Base-by-base conservation (phyloP, 1,284 basidiomycete species). In the Polyporus tsugae region DNA sequence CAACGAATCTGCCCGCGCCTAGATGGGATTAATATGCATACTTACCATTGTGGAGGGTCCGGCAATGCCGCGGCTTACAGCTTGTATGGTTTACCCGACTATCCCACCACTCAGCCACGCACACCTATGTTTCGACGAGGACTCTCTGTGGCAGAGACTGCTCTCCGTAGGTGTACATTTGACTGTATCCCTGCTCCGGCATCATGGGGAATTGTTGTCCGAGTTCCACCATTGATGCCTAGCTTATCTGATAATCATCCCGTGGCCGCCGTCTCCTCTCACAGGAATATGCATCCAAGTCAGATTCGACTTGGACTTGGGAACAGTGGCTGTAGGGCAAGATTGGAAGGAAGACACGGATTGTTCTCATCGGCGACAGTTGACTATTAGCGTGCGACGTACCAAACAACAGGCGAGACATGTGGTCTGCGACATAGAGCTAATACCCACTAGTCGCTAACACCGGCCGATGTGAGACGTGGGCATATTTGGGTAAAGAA, bases 301-400 rank as follows among this genome's bases (percentile, higher is more conserved):
- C 57, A 35, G 35, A 29, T 2, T 9, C 55, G 35, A 5, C 22
- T 19, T n/a, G 25, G n/a, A 7, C 36, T 39, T 39, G 58, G 29
- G 6, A 41, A 60, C 29, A 33, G 17, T 13, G 13, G 35, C 13
- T 35, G 52, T 33, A 22, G 22, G 38, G 10, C n/a, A n/a, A 17
- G 38, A n/a, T 41, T 60, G 22, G 22, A 39, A 25, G 57, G 57
- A 35, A 1, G 5, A 38, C 22, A 25, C 38, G 13, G 3, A 13
- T 60, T 39, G 25, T 60, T 42, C 58, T 60, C 58, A 60, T 38
- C 36, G 58, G 58, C 19, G n/a, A 39, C 58, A 39, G 36, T 60
- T 39, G 38, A 25, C 58, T n/a, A 25, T 38, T n/a, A 39, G 38
- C 6, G 58, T 22, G 22, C 25, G 33, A 33, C 53, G 55, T n/a